Evolutionary conservation across 2,329 filamentous ascomycete genomes (phyloP), one percentile per base, ranked within the genome.

Genomic region (Aureobasidium lini): DNA sequence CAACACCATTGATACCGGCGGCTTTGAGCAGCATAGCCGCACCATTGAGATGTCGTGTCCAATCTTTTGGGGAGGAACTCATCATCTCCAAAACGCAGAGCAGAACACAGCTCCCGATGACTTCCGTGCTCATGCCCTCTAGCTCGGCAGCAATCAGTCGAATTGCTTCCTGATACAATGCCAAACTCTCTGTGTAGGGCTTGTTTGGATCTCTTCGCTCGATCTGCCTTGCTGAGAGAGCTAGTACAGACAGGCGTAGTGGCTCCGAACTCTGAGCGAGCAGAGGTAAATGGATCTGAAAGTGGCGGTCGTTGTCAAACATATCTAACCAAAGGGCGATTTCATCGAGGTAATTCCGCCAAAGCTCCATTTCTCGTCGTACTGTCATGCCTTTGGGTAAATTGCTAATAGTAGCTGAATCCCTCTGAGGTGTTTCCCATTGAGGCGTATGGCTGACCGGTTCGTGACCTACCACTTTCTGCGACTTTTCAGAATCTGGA

Each of bases 241-340:
- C 80, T 6, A 84, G 70, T 34, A 83, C 75, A 0, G 79, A 78
- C 61, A 79, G 79, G 3, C 77, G 68, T 2, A 82, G 63, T 28
- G 77, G 70, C 0, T 75, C 70, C 28, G 77, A 77, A 28, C 69
- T 72, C 43, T 75, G 75, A 1, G 80, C 79, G 32, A 82, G 68
- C 2, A 78, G 68, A 0, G 81, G 77, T 2, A 84, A 70, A 10
- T 79, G 74, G 1, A 78, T 75, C 16, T 78, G 77, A 64, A 84
- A 84, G 46, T 77, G 76, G 11, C 77, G 76, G 13, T 77, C 70
- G 31, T 74, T 72, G 60, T 84, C 81, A 54, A 83, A 82, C 68
- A 82, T 84, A 64, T 84, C 81, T 3, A 84, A 75, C 79, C 80
- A 82, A 23, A 77, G 77, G 3, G 80, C 80, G 42, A 81, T 76